Evolutionary conservation across 495 filamentous ascomycete species (phyloP), one percentile per base, ranked within the genome.

Genomic region (Pyrenopolyporus hunteri): DNA sequence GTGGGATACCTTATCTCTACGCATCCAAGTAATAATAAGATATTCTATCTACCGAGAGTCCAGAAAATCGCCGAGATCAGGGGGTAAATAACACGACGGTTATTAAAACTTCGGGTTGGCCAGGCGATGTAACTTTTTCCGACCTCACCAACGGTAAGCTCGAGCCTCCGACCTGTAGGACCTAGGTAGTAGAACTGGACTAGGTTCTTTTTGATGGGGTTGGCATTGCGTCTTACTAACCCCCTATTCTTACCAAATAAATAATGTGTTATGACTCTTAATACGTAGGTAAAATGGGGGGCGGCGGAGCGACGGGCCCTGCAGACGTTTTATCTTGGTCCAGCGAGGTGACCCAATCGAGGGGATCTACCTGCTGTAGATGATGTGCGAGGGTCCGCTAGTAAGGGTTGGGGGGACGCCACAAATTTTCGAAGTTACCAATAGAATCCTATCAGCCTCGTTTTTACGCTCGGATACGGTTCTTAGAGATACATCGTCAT

Each of bases 301-400:
- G 54, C 57, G 62, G 50, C 55, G 44, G 55, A 50, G 49, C 43
- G 56, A 59, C 56, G 42, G 29, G 39, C 60, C 46, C 48, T 39
- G 23, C 25, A 33, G 11, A 33, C 29, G 22, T 33, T 51, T 56
- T 42, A 46, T 59, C 48, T 52, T 43, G 48, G 17, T 29, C 43
- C 32, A 44, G 32, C 20, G 13, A 42, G 31, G 26, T 43, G 55
- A 53, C 43, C 37, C 48, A 51, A 59, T 61, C 48, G 48, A 61
- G 35, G 29, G 49, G 48, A 55, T 53, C 44, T 32, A 40, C 14
- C 36, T 35, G 17, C 26, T 29, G 26, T 39, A 35, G 31, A 11
- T 40, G 29, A 56, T 54, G 44, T 26, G 28, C 14, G 46, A 50
- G 40, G 51, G 22, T 40, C 52, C 63, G 42, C 57, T 57, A 36